Conservation (phyloP, 179 eudicot species). For the Gypsophila paniculata region DNA sequence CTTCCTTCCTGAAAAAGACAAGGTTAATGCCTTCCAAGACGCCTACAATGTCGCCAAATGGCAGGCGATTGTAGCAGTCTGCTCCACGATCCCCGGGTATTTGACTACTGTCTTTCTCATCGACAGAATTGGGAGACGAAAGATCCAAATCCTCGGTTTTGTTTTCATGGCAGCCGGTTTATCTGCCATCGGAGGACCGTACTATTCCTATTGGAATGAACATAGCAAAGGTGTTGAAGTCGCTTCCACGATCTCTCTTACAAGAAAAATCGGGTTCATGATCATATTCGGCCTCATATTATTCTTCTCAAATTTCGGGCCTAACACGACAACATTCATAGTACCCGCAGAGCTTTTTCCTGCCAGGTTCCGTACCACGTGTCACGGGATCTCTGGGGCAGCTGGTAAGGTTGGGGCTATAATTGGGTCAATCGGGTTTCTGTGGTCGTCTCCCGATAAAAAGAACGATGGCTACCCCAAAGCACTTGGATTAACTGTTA, state of each 20-base stretch:
- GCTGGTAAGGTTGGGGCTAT: slow-evolving; percentile 52
- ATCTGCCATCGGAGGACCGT: slow-evolving; percentile 42
- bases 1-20: background rate
- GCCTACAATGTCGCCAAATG: slow-evolving; percentile 42
- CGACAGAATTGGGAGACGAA: slow-evolving; percentile 53
- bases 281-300: slow-evolving; percentile 41
- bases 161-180: slow-evolving; percentile 37
- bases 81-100: slow-evolving; percentile 65
- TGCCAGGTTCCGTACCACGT: slow-evolving; percentile 48
- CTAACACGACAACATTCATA: slow-evolving; percentile 62
- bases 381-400: slow-evolving; percentile 61
- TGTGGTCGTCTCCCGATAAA: slow-evolving; percentile 32
- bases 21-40: slow-evolving; percentile 30
- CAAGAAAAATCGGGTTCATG: slow-evolving; percentile 34
- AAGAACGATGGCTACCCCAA: slow-evolving; percentile 9
- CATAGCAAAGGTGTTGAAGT: background rate
- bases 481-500: slow-evolving; percentile 22
- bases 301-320: slow-evolving; percentile 64
- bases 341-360: slow-evolving; percentile 75
- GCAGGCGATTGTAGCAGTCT: slow-evolving; percentile 56
- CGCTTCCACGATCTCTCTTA: slow-evolving; percentile 32
- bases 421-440: slow-evolving; percentile 41
- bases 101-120: slow-evolving; percentile 48
- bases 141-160: slow-evolving; percentile 56
- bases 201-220: slow-evolving; percentile 19